A percentile compares a stretch with the other conserved stretches of the same genome.
Evolutionary conservation across 371 early-diverging fungal species (phyloP).

Genomic region (Phascolomyces articulosus): DNA sequence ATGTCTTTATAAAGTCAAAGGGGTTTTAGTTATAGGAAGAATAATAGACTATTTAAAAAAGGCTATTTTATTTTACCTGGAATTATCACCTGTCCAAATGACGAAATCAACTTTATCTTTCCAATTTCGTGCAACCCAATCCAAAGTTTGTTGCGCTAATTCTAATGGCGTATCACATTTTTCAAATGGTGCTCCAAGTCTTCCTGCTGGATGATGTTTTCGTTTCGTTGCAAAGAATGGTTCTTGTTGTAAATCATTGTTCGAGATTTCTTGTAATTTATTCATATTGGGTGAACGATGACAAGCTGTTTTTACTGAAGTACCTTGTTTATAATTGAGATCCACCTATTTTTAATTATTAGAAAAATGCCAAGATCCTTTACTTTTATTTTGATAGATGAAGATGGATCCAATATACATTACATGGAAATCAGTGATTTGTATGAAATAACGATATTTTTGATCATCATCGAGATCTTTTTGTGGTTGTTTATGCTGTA

Average conservation of each 20-base stretch:
- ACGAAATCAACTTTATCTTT: conserved; percentile 73
- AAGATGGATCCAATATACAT: conserved; percentile 9
- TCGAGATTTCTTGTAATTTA: conserved; percentile 16
- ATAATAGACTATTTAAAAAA: background rate
- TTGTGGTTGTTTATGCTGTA: background rate
- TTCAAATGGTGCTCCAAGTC: conserved; percentile 59
- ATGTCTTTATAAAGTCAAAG: conserved; percentile 49
- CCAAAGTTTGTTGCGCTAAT: conserved; percentile 70
- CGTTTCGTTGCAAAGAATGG: no score
- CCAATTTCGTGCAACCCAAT: conserved; percentile 66
- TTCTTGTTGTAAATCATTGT: background rate
- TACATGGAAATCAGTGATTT: conserved; percentile 80
- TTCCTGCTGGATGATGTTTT: conserved; percentile 23
- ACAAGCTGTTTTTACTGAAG: conserved; percentile 55
- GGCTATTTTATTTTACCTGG: conserved; percentile 47
- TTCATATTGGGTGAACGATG: conserved; percentile 39
- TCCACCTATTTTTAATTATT: conserved; percentile 47
- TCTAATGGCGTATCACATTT: conserved; percentile 73
- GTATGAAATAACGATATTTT: conserved; percentile 60
- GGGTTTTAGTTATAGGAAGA: no score
- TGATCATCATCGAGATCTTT: background rate
- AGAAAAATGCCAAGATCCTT: no score
- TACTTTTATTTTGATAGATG: no score
- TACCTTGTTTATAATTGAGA: conserved; percentile 49
- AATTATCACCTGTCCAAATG: conserved; percentile 83